Percentiles rank a stretch among this genome's conserved stretches.
Evolutionary conservation across 2,329 filamentous ascomycete genomes (phyloP).

Genomic region (Fusarium sp.): DNA sequence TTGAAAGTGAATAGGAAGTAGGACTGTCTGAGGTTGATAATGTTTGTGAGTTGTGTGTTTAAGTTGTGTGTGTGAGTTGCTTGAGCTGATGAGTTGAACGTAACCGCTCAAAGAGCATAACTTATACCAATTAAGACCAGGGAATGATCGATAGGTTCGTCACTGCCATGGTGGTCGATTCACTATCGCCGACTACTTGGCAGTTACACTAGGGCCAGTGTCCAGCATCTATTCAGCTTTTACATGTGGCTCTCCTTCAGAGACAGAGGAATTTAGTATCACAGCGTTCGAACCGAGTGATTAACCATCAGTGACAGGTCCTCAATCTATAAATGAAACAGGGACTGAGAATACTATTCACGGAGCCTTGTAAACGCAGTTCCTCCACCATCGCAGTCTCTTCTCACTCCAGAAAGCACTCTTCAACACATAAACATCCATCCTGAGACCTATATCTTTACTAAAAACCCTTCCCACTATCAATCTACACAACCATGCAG

Average conservation of each 20-base stretch:
- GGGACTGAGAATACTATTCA: fast-evolving
- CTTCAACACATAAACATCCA: background rate
- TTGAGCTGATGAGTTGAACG: background rate
- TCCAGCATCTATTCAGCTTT: background rate
- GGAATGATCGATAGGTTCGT: fast-evolving
- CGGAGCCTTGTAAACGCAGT: background rate
- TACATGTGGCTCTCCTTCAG: background rate
- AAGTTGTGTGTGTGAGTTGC: background rate
- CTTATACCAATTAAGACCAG: background rate
- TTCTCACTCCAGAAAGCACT: no score
- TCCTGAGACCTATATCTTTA: no score
- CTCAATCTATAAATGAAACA: no score
- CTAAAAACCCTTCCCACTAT: no score
- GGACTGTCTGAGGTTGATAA: background rate
- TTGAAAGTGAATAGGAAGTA: background rate
- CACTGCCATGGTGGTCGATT: background rate
- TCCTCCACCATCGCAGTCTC: background rate
- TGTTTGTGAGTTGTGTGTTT: background rate
- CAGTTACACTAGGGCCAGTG: fast-evolving
- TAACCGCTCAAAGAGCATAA: no score
- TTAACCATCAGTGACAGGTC: no score
- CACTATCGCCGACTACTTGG: background rate
- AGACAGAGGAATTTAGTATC: fast-evolving
- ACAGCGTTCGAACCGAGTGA: background rate
- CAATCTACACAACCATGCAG: no score